Evolutionary conservation across 495 filamentous ascomycete genomes (phyloP).

Genomic region (Lophiostoma macrostomum): DNA sequence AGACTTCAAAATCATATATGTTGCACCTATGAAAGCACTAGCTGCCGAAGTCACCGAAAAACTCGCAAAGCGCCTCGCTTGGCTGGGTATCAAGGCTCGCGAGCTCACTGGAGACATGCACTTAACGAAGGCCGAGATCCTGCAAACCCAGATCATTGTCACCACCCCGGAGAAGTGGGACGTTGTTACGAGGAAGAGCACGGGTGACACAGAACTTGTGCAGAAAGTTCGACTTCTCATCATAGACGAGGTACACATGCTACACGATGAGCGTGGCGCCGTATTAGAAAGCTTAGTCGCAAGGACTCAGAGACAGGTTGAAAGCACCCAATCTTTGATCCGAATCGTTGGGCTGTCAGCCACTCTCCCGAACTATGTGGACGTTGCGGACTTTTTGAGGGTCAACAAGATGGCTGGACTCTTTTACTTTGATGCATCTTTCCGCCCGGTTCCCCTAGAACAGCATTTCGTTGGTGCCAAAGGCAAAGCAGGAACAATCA

Average conservation of each 20-base stretch:
- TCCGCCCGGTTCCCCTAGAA: constrained; percentile 92
- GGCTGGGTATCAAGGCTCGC: constrained; percentile 83
- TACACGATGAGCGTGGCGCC: constrained; percentile 94
- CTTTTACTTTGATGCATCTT: constrained; percentile 96
- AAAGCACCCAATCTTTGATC: constrained; percentile 96
- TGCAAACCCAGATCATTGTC: constrained; percentile 95
- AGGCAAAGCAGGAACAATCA: constrained; percentile 76
- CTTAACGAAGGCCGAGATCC: constrained; percentile 91
- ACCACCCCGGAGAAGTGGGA: constrained; percentile 99
- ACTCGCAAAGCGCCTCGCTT: constrained; percentile 85
- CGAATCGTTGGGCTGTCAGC: constrained; percentile 93
- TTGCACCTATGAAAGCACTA: constrained; percentile 96
- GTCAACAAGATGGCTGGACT: constrained; percentile 90
- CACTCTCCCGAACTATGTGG: constrained; percentile 91
- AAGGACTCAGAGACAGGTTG: constrained; percentile 90
- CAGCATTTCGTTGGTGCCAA: constrained; percentile 97
- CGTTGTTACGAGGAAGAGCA: constrained; percentile 93
- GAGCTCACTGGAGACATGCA: constrained; percentile 99
- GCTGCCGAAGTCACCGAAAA: constrained; percentile 96
- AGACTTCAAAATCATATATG: constrained; percentile 97
- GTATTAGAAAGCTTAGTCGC: constrained; percentile 95
- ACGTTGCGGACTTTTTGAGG: constrained; percentile 94
- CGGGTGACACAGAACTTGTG: constrained; percentile 93
- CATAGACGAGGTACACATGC: constrained; percentile 99
- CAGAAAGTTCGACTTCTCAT: constrained; percentile 96